Percentiles rank a stretch among this genome's conserved stretches.
Evolutionary conservation across 441 rosid species (phyloP).

Genomic region (California macrophylla): DNA sequence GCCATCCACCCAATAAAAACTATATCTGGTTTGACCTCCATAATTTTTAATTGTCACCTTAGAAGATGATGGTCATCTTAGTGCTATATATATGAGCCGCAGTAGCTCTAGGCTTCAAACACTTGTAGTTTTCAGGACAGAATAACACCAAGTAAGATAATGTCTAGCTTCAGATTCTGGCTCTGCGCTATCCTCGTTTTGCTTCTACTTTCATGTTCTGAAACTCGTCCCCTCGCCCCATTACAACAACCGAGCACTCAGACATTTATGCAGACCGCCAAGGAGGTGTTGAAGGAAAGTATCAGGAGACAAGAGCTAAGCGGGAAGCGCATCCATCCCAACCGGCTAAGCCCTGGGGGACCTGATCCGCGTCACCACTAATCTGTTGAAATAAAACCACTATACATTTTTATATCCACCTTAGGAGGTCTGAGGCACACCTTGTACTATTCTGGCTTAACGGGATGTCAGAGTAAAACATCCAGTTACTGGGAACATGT

Average conservation of each 20-base stretch:
- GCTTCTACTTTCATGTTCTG: constrained; percentile 24
- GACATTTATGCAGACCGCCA: not conserved
- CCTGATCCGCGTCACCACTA: constrained; percentile 67
- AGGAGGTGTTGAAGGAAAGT: constrained; percentile 6
- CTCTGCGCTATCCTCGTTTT: constrained; percentile 26
- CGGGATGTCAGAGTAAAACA: not conserved
- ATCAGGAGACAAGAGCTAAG: not conserved
- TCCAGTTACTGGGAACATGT: not conserved
- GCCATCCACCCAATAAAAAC: constrained; percentile 4
- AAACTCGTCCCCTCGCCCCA: constrained; percentile 28
- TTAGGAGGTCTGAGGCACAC: not conserved
- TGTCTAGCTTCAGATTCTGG: constrained; percentile 25
- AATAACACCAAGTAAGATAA: not conserved
- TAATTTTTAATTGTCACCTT: not conserved
- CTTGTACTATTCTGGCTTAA: not conserved
- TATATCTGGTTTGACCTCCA: constrained; percentile 4
- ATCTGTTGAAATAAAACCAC: not conserved
- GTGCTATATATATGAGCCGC: not conserved
- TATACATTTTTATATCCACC: not conserved
- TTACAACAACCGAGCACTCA: constrained; percentile 10
- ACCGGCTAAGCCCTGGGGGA: constrained; percentile 61
- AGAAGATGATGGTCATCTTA: not conserved
- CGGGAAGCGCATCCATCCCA: constrained; percentile 2
- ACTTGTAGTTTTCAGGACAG: not conserved
- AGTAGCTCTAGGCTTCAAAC: not conserved